Percentiles rank a stretch among this genome's conserved stretches.
Conservation (phyloP, 2,329 filamentous ascomycete species). For the Aspergillus persii region DNA sequence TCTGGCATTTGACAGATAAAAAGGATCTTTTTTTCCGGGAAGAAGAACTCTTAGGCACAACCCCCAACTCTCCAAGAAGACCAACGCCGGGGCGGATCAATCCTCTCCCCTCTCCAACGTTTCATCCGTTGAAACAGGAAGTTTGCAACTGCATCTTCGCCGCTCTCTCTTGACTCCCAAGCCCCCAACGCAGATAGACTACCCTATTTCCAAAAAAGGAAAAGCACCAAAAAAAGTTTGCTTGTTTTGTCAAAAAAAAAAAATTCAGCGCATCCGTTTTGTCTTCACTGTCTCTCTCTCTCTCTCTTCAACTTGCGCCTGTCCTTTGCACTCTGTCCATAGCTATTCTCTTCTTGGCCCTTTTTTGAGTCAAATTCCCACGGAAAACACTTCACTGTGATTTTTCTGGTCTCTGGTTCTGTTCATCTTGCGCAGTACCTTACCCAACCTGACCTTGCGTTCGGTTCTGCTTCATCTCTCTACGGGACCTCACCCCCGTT, state of each 20-base stretch:
- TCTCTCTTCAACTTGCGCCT: slow-evolving; percentile 14
- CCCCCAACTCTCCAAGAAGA: not conserved
- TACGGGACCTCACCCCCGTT: slow-evolving; percentile 2
- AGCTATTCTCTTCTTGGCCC: not conserved
- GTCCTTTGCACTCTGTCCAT: slow-evolving; percentile 5
- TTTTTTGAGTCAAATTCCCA: slow-evolving; percentile 14
- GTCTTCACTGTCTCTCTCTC: slow-evolving; percentile 10
- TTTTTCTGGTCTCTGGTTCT: slow-evolving; percentile 27
- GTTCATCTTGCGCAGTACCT: slow-evolving; percentile 7
- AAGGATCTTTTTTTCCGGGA: slow-evolving; percentile 12
- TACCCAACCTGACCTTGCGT: slow-evolving; percentile 10
- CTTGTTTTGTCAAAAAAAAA: slow-evolving; percentile 14
- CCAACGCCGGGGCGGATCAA: not conserved
- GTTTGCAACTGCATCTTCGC: slow-evolving; percentile 25
- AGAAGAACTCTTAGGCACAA: slow-evolving; percentile 18
- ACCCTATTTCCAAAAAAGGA: slow-evolving; percentile 19
- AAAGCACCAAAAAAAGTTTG: slow-evolving; percentile 18
- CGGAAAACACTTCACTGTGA: slow-evolving; percentile 40
- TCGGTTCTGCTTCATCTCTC: slow-evolving; percentile 9
- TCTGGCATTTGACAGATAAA: slow-evolving; percentile 14
- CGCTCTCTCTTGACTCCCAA: slow-evolving; percentile 18
- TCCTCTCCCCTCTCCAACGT: slow-evolving; percentile 4
- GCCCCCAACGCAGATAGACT: slow-evolving; percentile 27
- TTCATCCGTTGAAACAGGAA: slow-evolving; percentile 26
- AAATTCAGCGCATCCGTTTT: slow-evolving; percentile 10